Base-by-base conservation (phyloP, 2,329 filamentous ascomycete species). In the Paracoccidioides brasiliensis region DNA sequence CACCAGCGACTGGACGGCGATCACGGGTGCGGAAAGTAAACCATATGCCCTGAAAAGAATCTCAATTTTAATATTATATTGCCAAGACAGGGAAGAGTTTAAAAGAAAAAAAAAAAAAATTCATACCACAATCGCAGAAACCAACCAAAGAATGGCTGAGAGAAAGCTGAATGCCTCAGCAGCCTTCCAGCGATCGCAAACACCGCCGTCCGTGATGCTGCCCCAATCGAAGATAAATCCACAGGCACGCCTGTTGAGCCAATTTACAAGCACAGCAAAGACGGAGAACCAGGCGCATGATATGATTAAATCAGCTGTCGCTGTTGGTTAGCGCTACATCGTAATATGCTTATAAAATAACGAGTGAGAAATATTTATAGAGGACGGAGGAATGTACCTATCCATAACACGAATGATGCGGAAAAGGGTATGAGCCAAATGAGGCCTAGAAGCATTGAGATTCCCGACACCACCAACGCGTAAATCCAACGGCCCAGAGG, bases 341-440 rank as follows among this genome's bases (percentile, higher is more conserved):
- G 51, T 32, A 33, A 38, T 28, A 46, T 46, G 6, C 22, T 10
- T 9, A 12, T 15, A 28, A 14, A 32, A 12, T 14, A 46, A 5
- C 10, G 32, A 35, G 6, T 8, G 22, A n/a, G n/a, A 7, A 37
- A 32, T 32, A 4, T 54, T 48, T 45, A 40, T 28, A n/a, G 41
- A 12, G 2, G 33, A 30, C 55, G 28, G 28, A 49, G 8, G 8
- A 63, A 10, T 69, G 15, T 70, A 73, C 71, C 56, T 0, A 83
- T 84, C 78, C 84, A 90, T 69, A 84, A 78, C 58, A 83, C 77
- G 69, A 90, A 88, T 49, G 76, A 78, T 52, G 74, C 73, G 2
- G 80, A 79, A 65, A 87, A 86, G 1, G 87, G 87, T 43, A 90
- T 76, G 33, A 90, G 75, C 80, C 85, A 88, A 59, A 90, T 67